Evolutionary conservation across 2,329 filamentous ascomycete genomes (phyloP), one percentile per base, ranked within the genome.

Genomic region (Parafenestella ontariensis): DNA sequence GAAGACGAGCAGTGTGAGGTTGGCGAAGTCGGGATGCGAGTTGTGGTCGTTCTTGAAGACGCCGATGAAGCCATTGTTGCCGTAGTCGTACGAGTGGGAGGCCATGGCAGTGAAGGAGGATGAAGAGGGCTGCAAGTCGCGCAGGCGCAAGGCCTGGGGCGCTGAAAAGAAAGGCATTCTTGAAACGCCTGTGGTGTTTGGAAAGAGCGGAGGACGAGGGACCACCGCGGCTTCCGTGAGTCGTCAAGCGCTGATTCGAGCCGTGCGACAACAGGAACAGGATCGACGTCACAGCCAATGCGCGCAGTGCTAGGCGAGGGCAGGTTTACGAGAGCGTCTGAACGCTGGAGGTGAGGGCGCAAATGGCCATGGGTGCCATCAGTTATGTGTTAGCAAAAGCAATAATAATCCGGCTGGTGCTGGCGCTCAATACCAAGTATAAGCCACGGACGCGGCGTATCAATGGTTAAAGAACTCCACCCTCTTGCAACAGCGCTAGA

Each of bases 1-100:
- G 70, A 96, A 96, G 64, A 98, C 93, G 54, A 96, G 87, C 23
- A 96, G 82, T 34, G 87, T 83, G 26, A 96, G 83, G 66, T 92
- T 84, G 52, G 80, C 81, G 59, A 92, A 81, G 47, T 89, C 82
- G 13, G 89, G 88, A 61, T 91, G 88, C 46, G 74, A 73, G 37
- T 70, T 68, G 59, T 79, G 77, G 58, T 66, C 66, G 54, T 68
- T 71, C 59, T 71, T 72, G 68, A 74, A 64, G 50, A 62, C 68
- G 24, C 62, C 60, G 45, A 73, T 56, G 58, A 70, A 55, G 52
- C 59, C 59, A 56, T 58, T 54, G 64, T 70, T 65, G 61, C 65
- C 64, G 49, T 66, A 71, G 51, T 70, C 66, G 52, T 65, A 68
- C 52, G 65, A 68, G 54, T 69, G 71, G 41, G 65, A 62, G 62